Base-by-base conservation (phyloP, 305 asterid species). In the Fraxinus ornus region DNA sequence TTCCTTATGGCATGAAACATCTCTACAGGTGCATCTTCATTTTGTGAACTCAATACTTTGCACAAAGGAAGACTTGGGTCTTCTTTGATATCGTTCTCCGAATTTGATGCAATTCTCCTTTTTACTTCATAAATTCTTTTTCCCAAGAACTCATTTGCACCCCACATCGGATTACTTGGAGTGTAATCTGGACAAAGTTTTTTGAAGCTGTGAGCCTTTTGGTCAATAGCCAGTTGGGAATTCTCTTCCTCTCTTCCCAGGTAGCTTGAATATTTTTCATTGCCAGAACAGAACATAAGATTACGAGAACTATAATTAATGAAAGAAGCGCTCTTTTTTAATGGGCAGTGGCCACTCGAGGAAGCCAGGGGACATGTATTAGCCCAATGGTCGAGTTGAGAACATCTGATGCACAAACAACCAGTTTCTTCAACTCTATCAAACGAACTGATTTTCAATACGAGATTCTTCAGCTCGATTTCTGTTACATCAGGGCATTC, bases 341-440 rank as follows among this genome's bases (percentile, higher is more conserved):
- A 62, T 60, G 6, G 85, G 33, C 76, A 78, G 76, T 81, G 80
- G 83, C 74, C 76, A n/a, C 66, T 81, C 37, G 89, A 80, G 64
- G 85, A 81, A 66, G 77, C 83, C 76, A 77, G 77, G 68, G 97
- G 94, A 66, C 98, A 94, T 1, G 88, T 83, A 82, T 84, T 78
- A n/a, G 97, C 95, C 97, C 94, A 91, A 78, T 94, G 98, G 87
- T 87, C 91, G 37, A 87, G 83, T 80, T 86, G 91, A 84, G 90
- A 90, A 86, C 98, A 94, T 87, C 88, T 84, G 79, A 90, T 88
- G 92, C 97, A 92, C 37, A 91, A 77, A 80, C 84, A 62, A 24
- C 80, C 72, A 84, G 86, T 86, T 57, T 79, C 90, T 21, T 85
- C 89, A 6, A 86, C 82, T 82, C 85, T 82, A 32, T 81, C 86